Evolutionary conservation across 371 early-diverging fungal genomes (phyloP).

Genomic region (Blastocladiella emersonii): DNA sequence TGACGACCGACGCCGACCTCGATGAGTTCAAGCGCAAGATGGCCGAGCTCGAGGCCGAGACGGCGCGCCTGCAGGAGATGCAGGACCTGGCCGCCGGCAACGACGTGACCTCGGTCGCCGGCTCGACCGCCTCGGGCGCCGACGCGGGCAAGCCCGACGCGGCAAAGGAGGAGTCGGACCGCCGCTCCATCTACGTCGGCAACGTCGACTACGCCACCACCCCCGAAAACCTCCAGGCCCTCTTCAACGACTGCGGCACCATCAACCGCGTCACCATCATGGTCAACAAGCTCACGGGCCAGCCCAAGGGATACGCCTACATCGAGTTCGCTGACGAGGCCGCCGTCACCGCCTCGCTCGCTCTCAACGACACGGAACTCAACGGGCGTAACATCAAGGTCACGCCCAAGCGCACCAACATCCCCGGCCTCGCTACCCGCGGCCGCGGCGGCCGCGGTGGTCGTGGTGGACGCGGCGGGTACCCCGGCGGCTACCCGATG

Average conservation of each 20-base stretch:
- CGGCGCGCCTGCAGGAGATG: slow-evolving; percentile 83
- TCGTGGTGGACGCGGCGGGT: slow-evolving; percentile 50
- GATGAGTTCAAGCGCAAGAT: slow-evolving; percentile 79
- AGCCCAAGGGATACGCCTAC: slow-evolving; percentile 96
- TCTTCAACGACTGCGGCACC: slow-evolving; percentile 91
- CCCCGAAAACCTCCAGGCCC: slow-evolving; percentile 91
- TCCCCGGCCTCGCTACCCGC: slow-evolving; percentile 67
- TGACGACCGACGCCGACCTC: slow-evolving; percentile 27
- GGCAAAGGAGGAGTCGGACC: slow-evolving; percentile 58
- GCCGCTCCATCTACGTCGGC: slow-evolving; percentile 88
- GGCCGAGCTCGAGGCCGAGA: slow-evolving; percentile 87
- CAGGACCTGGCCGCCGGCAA: slow-evolving; percentile 69
- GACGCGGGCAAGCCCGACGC: slow-evolving; percentile 23
- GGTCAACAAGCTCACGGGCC: slow-evolving; percentile 86
- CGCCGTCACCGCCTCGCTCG: slow-evolving; percentile 72
- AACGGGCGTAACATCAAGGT: slow-evolving; percentile 80
- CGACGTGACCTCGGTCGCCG: slow-evolving; percentile 40
- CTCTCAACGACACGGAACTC: slow-evolving; percentile 76
- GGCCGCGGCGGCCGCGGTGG: slow-evolving; percentile 49
- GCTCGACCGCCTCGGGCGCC: not conserved
- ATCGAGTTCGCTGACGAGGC: slow-evolving; percentile 86
- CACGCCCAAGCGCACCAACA: slow-evolving; percentile 85
- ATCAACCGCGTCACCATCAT: slow-evolving; percentile 93
- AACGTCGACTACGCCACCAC: slow-evolving; percentile 92
- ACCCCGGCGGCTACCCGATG: slow-evolving; percentile 55